Evolutionary conservation across 805 yeast genomes (phyloP), one percentile per base, ranked within the genome.

Genomic region (Ogataea naganishii): DNA sequence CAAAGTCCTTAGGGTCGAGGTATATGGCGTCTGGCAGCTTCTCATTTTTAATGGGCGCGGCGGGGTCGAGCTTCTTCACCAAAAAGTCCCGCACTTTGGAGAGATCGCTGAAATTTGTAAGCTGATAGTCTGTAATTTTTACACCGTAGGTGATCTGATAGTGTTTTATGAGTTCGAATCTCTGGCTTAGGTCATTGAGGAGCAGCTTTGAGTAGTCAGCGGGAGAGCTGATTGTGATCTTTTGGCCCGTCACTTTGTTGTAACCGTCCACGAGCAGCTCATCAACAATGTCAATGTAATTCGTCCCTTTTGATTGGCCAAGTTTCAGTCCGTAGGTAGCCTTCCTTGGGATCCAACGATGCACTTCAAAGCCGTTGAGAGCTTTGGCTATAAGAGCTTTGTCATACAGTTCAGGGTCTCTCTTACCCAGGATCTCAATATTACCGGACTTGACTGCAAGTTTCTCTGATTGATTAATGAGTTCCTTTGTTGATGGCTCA

Each of bases 1-100:
- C 60, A 45, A 73, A 80, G 26, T 71, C 76, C 18, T 60, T 62
- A 6, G 60, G 51, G 34, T 72, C 60, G 41, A 83, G 61, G 37
- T 75, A 73, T 33, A 83, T 71, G 18, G 84, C 89, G 44, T 80
- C 71, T n/a, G 92, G 86, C 44, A 75, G 71, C 48, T 75, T 68
- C 47, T 80, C 86, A 43, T 69, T 71, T 39, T 58, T 66, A 2
- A 32, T 29, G 47, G 59, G 58, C 42, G 64, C 60, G 13, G 46
- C 41, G 14, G 65, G 63, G 16, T 66, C 58, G n/a, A 65, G 48
- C 32, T 54, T 37, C 7, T 41, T 31, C 1, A 40, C 20, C 27
- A 72, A 53, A 31, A 63, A 64, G 0, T 42, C 32, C 33, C 55
- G 52, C 22, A 78, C 57, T 22, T 51, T 54, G 2, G 37, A 49